Conservation (phyloP, 257 asterid species). For the Rubia yunnanensis region DNA sequence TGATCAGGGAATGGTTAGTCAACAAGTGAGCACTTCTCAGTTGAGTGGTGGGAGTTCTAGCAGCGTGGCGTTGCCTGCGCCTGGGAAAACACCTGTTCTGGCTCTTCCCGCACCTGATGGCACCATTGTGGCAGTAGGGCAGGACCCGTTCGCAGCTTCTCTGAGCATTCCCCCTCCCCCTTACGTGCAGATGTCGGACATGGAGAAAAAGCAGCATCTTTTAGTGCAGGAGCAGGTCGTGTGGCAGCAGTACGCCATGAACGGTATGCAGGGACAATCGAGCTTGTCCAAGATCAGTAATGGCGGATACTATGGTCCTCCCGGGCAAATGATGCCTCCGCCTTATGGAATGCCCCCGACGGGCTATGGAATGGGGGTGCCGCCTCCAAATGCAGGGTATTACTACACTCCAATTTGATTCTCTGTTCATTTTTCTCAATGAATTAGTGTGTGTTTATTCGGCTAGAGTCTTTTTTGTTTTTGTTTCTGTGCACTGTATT, state of each 20-base stretch:
- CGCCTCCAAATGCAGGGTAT: slow-evolving; percentile 46
- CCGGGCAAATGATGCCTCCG: slow-evolving; percentile 41
- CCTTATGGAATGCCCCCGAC: slow-evolving; percentile 70
- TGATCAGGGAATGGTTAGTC: slow-evolving; percentile 73
- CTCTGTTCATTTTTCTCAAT: slow-evolving; percentile 8
- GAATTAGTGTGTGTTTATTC: slow-evolving; percentile 19
- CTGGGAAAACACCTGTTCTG: slow-evolving; percentile 53
- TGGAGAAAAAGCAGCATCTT: slow-evolving; percentile 75
- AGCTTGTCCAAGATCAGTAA: slow-evolving; percentile 54
- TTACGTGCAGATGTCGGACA: slow-evolving; percentile 76
- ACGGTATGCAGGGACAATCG: slow-evolving; percentile 74
- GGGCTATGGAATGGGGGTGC: slow-evolving; percentile 39
- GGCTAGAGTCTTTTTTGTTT: slow-evolving; percentile 8
- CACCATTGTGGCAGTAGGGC: slow-evolving; percentile 46
- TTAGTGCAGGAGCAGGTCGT: slow-evolving; percentile 67
- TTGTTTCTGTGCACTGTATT: slow-evolving; percentile 18
- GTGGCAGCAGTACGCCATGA: slow-evolving; percentile 70
- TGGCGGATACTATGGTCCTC: slow-evolving; percentile 49
- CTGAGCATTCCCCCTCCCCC: slow-evolving; percentile 62
- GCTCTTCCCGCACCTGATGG: slow-evolving; percentile 91
- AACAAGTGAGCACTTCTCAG: slow-evolving; percentile 44
- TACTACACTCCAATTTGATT: slow-evolving; percentile 48
- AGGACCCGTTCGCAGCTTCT: slow-evolving; percentile 80
- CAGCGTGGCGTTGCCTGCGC: slow-evolving; percentile 64
- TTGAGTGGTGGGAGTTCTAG: slow-evolving; percentile 67